Evolutionary conservation across 345 rosid genomes (phyloP).

Genomic region (Cardamine chenopodiifolia): DNA sequence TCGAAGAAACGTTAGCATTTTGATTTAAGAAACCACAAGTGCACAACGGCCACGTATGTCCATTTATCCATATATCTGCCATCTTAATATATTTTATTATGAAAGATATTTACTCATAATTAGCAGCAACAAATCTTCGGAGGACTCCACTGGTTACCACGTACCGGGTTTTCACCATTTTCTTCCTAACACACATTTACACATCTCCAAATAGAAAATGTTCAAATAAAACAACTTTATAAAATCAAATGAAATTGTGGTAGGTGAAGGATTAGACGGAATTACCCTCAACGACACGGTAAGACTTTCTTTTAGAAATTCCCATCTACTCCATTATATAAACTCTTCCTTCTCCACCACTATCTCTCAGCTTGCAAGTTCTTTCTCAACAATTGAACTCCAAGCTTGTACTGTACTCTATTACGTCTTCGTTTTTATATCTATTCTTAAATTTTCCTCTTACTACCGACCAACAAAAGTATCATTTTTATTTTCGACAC

Average conservation of each 20-base stretch:
- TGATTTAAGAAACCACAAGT: not conserved
- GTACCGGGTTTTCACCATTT: slow-evolving; percentile 14
- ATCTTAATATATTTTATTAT: not conserved
- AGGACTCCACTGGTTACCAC: slow-evolving; percentile 33
- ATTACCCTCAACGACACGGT: slow-evolving; percentile 35
- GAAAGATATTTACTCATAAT: slow-evolving; percentile 13
- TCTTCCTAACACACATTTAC: slow-evolving; percentile 1
- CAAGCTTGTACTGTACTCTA: slow-evolving; percentile 33
- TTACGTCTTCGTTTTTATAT: slow-evolving; percentile 17
- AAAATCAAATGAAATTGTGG: slow-evolving; percentile 42
- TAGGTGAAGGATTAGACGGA: slow-evolving; percentile 42
- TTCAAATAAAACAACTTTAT: slow-evolving; percentile 13
- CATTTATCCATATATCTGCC: not conserved
- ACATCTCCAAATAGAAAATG: not conserved
- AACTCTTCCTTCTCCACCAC: slow-evolving; percentile 23
- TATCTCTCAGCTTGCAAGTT: slow-evolving; percentile 43
- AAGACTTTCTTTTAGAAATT: slow-evolving; percentile 16
- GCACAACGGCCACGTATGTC: slow-evolving; percentile 10
- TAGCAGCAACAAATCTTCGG: slow-evolving; percentile 26
- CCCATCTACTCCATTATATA: slow-evolving; percentile 31
- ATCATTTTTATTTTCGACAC: slow-evolving; percentile 1
- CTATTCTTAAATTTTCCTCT: not conserved
- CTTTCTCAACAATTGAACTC: slow-evolving; percentile 28
- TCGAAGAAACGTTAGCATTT: slow-evolving; percentile 9
- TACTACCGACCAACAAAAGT: not conserved